phyloP scores from a whole-genome alignment of 2,329 filamentous ascomycete species.

The Hymenoscyphus linearis region DNA sequence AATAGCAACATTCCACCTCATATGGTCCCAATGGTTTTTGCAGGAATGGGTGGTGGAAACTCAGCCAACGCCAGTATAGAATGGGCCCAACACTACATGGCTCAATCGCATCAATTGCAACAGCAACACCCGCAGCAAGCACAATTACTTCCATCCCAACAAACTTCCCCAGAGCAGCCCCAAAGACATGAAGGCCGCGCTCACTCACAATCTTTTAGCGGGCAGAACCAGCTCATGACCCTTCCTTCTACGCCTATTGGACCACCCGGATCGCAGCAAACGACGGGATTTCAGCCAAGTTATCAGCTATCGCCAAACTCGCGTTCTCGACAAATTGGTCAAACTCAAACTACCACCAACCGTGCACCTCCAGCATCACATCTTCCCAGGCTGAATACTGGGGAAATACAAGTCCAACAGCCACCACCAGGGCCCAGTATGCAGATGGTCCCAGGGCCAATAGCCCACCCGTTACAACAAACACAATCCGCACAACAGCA shows the following conservation, averaged over 20 bases:
- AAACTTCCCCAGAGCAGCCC: constrained; percentile 49
- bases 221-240: constrained; percentile 26
- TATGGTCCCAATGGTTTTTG: constrained; percentile 71
- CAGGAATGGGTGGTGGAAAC: constrained; percentile 61
- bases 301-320: constrained; percentile 33
- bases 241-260: constrained; percentile 30
- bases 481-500: constrained; percentile 47
- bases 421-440: constrained; percentile 36
- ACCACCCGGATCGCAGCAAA: constrained; percentile 21
- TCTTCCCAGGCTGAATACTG: constrained; percentile 39
- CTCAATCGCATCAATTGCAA: constrained; percentile 41
- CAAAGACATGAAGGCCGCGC: constrained; percentile 48
- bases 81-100: constrained; percentile 63
- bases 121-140: constrained; percentile 25
- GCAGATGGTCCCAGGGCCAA: constrained; percentile 41
- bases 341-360: constrained; percentile 23
- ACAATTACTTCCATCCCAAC: constrained; percentile 42
- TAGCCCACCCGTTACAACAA: constrained; percentile 43
- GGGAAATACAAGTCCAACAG: constrained; percentile 35
- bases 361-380: constrained; percentile 30
- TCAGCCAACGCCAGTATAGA: constrained; percentile 58
- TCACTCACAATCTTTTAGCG: constrained; percentile 19
- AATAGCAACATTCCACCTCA: constrained; percentile 66
- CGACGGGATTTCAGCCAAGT: constrained; percentile 25
- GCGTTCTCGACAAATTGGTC: constrained; percentile 27